A percentile compares a stretch with the other conserved stretches of the same genome.
Conservation (phyloP, 2,329 filamentous ascomycete genomes). For the Penicillium sp. region DNA sequence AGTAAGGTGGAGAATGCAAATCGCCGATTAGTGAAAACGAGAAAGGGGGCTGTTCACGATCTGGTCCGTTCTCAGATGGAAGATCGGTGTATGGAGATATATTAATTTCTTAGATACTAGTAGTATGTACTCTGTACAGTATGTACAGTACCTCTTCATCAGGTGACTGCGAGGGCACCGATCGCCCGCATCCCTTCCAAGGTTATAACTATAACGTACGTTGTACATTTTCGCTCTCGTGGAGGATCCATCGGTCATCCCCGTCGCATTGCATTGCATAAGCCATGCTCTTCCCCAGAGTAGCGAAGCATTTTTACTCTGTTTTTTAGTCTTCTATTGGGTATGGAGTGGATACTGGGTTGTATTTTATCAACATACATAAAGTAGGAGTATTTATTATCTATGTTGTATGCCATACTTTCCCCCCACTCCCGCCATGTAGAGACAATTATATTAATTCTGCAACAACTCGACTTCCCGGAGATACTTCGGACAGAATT, state of each 20-base stretch:
- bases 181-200: slow-evolving; percentile 6
- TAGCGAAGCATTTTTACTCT: neutral
- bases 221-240: slow-evolving; percentile 11
- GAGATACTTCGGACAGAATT: slow-evolving; percentile 7
- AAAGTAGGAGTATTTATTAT: neutral
- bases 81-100: slow-evolving; percentile 15
- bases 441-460: neutral
- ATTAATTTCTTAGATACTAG: neutral
- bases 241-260: slow-evolving; percentile 19
- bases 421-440: neutral
- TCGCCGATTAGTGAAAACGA: slow-evolving; percentile 24
- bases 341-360: neutral
- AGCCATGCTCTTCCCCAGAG: slow-evolving; percentile 21
- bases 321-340: neutral
- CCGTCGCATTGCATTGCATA: slow-evolving; percentile 30
- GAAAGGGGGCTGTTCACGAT: slow-evolving; percentile 19
- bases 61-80: slow-evolving; percentile 26
- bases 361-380: neutral
- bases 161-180: slow-evolving; percentile 23
- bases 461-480: slow-evolving; percentile 1
- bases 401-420: neutral
- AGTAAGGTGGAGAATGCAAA: slow-evolving; percentile 22
- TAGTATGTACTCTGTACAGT: too few relatives aligned
- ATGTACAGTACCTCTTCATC: slow-evolving; percentile 6
- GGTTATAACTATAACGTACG: neutral